These are phyloP conservation scores for Quercus glauca DNA, from an alignment of 306 rosid species.

Conservation along the genomic window DNA sequence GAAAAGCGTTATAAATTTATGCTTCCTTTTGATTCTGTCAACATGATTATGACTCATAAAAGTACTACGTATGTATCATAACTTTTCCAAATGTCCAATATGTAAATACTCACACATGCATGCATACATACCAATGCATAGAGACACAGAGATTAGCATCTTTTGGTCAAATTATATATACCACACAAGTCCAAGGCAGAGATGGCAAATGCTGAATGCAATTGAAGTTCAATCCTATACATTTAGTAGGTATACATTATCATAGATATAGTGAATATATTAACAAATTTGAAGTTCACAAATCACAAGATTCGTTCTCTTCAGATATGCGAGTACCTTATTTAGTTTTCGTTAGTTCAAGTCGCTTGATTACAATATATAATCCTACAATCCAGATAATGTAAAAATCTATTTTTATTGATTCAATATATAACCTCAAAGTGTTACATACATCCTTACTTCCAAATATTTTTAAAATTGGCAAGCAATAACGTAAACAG, in stretches of 20 bases:
- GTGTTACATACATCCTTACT: not conserved
- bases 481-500: not conserved
- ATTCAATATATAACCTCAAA: not conserved
- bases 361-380: not conserved
- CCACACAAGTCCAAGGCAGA: not conserved
- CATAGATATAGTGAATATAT: not conserved
- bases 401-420: not conserved
- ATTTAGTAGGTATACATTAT: not conserved
- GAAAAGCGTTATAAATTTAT: not conserved
- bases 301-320: not conserved
- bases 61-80: not conserved
- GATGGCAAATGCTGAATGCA: not conserved
- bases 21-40: not conserved
- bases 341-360: not conserved
- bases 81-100: not conserved
- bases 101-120: not conserved
- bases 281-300: not conserved
- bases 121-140: not conserved
- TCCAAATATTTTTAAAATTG: not conserved
- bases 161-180: not conserved
- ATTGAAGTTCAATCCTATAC: not conserved
- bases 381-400: not conserved
- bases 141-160: not conserved
- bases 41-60: not conserved
- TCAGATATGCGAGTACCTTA: not conserved